Evolutionary conservation across 2,329 filamentous ascomycete genomes (phyloP), one percentile per base, ranked within the genome.

Genomic region (Passalora sequoiae): DNA sequence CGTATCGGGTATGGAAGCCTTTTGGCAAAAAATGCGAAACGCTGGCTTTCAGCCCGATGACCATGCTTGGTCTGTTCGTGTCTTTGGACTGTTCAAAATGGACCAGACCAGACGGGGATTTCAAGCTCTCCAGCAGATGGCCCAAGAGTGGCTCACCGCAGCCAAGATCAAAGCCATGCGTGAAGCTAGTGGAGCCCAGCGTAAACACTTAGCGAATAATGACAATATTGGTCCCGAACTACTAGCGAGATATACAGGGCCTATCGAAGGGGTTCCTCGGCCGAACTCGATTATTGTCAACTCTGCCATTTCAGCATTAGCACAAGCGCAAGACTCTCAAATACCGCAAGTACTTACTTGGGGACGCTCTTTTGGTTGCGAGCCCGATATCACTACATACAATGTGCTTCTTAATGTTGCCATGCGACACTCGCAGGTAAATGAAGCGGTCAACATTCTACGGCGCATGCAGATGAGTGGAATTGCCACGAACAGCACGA

Each of bases 281-380:
- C 86, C 84, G 1, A 75, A 68, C 9, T 77, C 82, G 35, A 75
- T 74, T 43, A 76, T 80, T 1, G 69, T 92, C 64, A 91, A 92
- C 58, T 78, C 82, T 6, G 80, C 79, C 8, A 70, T 91, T 38
- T 71, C 73, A n/a, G 80, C 77, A 2, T 66, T 91, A 10, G 65
- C 85, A 5, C 66, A 66, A 3, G 61, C 64, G n/a, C 55, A 64
- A 35, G 71, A 77, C 49, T 60, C 70, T 63, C 68, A 71, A 3
- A 78, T 79, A 15, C 66, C 71, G 19, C 66, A 69, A 13, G 67
- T 86, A 6, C 69, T 88, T 3, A 57, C 55, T 4, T 73, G 68
- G 67, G 70, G 67, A 15, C 53, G 56, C 2, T 44, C 50, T 6
- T 64, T 64, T 38, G 55, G 50, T 30, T 56, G 66, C 19, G 53